Evolutionary conservation across 164 flowering plant genomes (phyloP).

Genomic region (Dillenia suffruticosa): DNA sequence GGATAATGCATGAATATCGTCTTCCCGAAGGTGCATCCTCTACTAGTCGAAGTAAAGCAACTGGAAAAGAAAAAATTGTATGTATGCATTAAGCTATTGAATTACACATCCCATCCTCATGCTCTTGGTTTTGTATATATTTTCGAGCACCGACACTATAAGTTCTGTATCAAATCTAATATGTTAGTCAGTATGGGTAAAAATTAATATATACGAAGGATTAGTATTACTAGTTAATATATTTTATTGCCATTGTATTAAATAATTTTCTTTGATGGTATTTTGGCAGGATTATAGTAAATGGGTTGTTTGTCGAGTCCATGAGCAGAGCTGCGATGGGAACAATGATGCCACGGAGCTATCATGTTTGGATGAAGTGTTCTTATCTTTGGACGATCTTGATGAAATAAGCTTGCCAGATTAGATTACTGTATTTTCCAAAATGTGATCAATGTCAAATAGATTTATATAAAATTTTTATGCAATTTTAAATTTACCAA

Average conservation of each 20-base stretch:
- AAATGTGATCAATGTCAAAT: too few species aligned
- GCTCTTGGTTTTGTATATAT: too few species aligned
- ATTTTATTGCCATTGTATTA: too few species aligned
- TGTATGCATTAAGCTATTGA: not conserved
- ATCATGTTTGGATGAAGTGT: constrained; percentile 82
- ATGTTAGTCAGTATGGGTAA: too few species aligned
- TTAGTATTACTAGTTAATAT: too few species aligned
- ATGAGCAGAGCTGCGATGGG: constrained; percentile 29
- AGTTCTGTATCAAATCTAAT: too few species aligned
- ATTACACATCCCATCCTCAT: too few species aligned
- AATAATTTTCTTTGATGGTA: too few species aligned
- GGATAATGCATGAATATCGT: constrained; percentile 67
- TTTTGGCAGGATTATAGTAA: constrained; percentile 41
- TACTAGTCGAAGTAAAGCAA: constrained; percentile 37
- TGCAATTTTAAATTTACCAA: constrained; percentile 4
- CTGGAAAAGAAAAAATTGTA: constrained; percentile 31
- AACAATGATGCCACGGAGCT: constrained; percentile 50
- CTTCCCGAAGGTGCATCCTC: constrained; percentile 31
- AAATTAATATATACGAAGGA: too few species aligned
- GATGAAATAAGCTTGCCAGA: constrained; percentile 73
- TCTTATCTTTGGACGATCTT: constrained; percentile 72
- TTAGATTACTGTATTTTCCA: constrained; percentile 10
- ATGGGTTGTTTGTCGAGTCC: constrained; percentile 74
- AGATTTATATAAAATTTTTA: not conserved
- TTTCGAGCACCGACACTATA: too few species aligned